These are phyloP conservation scores for Bipolaris victoriae DNA, from an alignment of 2,329 filamentous ascomycete genomes.

Conservation along the genomic window DNA sequence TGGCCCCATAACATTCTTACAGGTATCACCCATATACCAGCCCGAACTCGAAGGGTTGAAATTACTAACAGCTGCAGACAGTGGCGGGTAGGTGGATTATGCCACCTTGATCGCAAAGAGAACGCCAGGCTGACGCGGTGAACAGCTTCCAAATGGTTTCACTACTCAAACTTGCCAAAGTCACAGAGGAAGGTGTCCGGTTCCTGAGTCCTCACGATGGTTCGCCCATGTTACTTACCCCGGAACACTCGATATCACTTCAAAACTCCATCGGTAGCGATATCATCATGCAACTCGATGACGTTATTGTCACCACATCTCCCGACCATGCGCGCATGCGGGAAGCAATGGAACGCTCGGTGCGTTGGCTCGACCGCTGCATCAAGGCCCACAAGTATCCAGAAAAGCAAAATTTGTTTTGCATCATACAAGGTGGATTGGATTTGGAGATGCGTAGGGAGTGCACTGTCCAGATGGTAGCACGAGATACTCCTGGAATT, in stretches of 20 bases:
- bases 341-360: conserved; percentile 91
- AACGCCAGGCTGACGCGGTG: conserved; percentile 33
- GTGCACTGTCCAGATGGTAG: conserved; percentile 87
- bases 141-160: conserved; percentile 98
- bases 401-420: conserved; percentile 88
- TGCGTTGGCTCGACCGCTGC: conserved; percentile 95
- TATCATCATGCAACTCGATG: conserved; percentile 99
- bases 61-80: conserved; percentile 49
- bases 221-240: conserved; percentile 92
- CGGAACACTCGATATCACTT: conserved; percentile 93
- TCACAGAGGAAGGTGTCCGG: conserved; percentile 93
- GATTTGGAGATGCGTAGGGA: conserved; percentile 83
- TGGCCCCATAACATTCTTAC: conserved; percentile 97
- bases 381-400: conserved; percentile 87
- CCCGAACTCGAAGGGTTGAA: neutral
- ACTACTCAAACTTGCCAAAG: conserved; percentile 85
- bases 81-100: conserved; percentile 51
- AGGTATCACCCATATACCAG: conserved; percentile 44
- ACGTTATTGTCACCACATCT: conserved; percentile 95
- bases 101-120: conserved; percentile 21
- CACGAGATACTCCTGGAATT: conserved; percentile 89
- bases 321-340: conserved; percentile 86
- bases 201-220: conserved; percentile 98
- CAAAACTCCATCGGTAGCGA: conserved; percentile 98
- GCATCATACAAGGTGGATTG: conserved; percentile 95